phyloP scores from a whole-genome alignment of 2,329 filamentous ascomycete genomes.

The Beauveria pseudobassiana region DNA sequence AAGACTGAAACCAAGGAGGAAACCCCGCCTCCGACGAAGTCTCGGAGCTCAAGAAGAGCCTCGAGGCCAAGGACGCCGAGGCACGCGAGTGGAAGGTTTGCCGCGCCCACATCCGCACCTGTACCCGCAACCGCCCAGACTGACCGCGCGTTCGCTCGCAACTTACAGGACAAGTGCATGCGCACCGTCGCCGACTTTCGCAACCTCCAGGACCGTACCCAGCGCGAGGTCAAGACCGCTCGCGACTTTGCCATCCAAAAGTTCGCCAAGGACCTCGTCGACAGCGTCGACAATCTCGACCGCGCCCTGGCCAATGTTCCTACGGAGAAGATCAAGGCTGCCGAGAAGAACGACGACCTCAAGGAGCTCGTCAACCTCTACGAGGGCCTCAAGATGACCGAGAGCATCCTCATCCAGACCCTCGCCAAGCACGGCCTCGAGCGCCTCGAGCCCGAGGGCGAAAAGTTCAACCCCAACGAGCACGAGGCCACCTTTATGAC shows the following conservation, averaged over 20 bases:
- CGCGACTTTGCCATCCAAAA: constrained; percentile 92
- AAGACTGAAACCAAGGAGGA: constrained; percentile 21
- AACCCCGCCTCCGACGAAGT: constrained; percentile 28
- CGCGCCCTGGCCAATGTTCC: constrained; percentile 78
- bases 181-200: constrained; percentile 94
- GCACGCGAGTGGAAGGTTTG: constrained; percentile 75
- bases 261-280: constrained; percentile 91
- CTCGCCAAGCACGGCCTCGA: constrained; percentile 92
- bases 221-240: constrained; percentile 79
- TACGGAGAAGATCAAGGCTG: constrained; percentile 57
- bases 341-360: constrained; percentile 43
- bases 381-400: constrained; percentile 92
- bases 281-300: constrained; percentile 95
- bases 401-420: constrained; percentile 77
- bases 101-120: constrained; percentile 10
- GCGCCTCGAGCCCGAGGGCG: constrained; percentile 72
- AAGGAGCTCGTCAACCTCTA: constrained; percentile 75
- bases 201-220: constrained; percentile 92
- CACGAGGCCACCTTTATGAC: constrained; percentile 97
- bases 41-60: constrained; percentile 40
- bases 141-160: not conserved
- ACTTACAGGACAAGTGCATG: constrained; percentile 77
- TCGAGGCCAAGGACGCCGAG: constrained; percentile 46
- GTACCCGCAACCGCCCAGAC: not conserved
- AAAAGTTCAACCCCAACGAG: constrained; percentile 92